These are phyloP conservation scores for Solanum piurae DNA, from an alignment of 257 asterid genomes.

Conservation along the genomic window DNA sequence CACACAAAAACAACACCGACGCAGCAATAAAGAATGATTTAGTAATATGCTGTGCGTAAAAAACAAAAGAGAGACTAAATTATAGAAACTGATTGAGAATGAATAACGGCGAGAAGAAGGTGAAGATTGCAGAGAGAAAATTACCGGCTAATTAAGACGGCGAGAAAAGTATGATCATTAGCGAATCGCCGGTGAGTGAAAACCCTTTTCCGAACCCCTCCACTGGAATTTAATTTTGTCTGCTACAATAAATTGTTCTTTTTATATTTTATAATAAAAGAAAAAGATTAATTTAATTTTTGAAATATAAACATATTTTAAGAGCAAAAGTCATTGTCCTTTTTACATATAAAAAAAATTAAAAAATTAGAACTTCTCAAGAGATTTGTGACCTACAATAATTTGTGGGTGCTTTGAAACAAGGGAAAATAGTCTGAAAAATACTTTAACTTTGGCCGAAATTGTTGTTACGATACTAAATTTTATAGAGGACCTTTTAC, in stretches of 20 bases:
- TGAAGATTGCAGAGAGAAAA: slow-evolving; percentile 1
- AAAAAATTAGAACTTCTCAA: too few relatives aligned
- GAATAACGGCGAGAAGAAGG: background rate
- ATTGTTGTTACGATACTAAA: too few relatives aligned
- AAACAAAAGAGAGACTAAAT: background rate
- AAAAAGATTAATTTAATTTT: background rate
- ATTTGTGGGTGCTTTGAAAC: background rate
- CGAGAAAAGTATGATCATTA: slow-evolving; percentile 3
- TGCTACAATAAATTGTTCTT: background rate
- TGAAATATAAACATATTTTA: background rate
- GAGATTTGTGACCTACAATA: too few relatives aligned
- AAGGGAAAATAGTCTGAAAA: too few relatives aligned
- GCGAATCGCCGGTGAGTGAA: background rate
- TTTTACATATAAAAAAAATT: too few relatives aligned
- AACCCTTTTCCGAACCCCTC: slow-evolving; percentile 10
- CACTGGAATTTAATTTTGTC: background rate
- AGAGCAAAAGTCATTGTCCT: background rate
- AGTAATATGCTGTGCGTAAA: background rate
- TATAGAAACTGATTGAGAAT: background rate
- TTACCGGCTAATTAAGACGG: background rate
- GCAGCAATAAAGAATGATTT: background rate
- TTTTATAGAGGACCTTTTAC: too few relatives aligned
- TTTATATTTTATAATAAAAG: background rate
- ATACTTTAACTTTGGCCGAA: accelerated
- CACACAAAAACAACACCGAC: background rate